A percentile compares a stretch with the other conserved stretches of the same genome.
Evolutionary conservation across 805 yeast genomes (phyloP).

Genomic region (Suhomyces kilbournensis): DNA sequence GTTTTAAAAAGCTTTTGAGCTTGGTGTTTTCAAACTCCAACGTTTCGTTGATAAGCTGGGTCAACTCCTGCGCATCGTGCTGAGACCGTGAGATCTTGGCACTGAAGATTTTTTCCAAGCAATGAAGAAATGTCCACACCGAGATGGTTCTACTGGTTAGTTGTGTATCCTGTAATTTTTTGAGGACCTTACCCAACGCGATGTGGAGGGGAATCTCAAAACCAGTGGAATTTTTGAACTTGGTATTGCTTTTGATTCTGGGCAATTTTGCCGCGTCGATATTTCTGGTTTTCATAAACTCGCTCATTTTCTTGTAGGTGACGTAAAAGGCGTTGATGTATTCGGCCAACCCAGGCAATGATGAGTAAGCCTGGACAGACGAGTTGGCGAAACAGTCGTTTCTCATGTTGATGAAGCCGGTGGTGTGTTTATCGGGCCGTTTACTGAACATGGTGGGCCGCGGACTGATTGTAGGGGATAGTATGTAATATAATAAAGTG

Average conservation of each 20-base stretch:
- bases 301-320: slow-evolving; percentile 21
- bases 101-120: slow-evolving; percentile 67
- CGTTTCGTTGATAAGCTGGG: slow-evolving; percentile 77
- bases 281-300: slow-evolving; percentile 14
- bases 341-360: slow-evolving; percentile 55
- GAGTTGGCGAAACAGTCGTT: slow-evolving; percentile 94
- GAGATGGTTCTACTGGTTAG: slow-evolving; percentile 53
- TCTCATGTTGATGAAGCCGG: slow-evolving; percentile 77
- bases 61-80: slow-evolving; percentile 93
- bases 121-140: slow-evolving; percentile 76
- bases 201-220: slow-evolving; percentile 52
- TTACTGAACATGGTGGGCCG: slow-evolving; percentile 37
- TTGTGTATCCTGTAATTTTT: slow-evolving; percentile 62
- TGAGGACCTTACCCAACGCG: slow-evolving; percentile 50
- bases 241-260: slow-evolving; percentile 9
- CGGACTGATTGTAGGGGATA: slow-evolving; percentile 11
- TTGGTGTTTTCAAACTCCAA: slow-evolving; percentile 61
- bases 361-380: slow-evolving; percentile 73
- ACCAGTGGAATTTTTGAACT: slow-evolving; percentile 13
- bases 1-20: slow-evolving; percentile 32
- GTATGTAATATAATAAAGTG: slow-evolving; percentile 8
- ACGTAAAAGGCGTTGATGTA: slow-evolving; percentile 49
- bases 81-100: slow-evolving; percentile 77
- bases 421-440: slow-evolving; percentile 70
- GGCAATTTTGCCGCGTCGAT: slow-evolving; percentile 17